Evolutionary conservation across 139 green algal genomes (phyloP).

Genomic region (Mychonastes homosphaera): DNA sequence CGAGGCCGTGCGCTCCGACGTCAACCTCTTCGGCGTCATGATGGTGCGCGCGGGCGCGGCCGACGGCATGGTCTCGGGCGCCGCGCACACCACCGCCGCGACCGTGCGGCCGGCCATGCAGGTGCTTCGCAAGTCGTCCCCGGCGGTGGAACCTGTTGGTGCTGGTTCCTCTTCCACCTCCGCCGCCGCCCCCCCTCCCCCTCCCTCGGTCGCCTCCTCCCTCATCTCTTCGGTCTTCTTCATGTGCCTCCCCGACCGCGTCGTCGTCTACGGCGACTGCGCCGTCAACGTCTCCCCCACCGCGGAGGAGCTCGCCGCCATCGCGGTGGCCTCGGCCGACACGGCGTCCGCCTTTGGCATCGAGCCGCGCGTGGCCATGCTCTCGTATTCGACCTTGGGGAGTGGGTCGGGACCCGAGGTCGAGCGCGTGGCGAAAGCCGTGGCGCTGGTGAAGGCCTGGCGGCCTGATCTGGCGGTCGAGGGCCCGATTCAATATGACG

Average conservation of each 20-base stretch:
- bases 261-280: conserved; percentile 85
- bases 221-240: conserved; percentile 84
- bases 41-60: conserved; percentile 67
- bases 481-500: conserved; percentile 78
- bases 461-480: conserved; percentile 62
- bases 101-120: conserved; percentile 83
- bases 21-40: conserved; percentile 64
- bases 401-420: conserved; percentile 58
- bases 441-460: conserved; percentile 36
- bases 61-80: conserved; percentile 81
- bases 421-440: conserved; percentile 67
- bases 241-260: conserved; percentile 84
- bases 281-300: conserved; percentile 77
- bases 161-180: background rate
- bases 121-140: conserved; percentile 22
- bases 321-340: conserved; percentile 60
- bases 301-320: conserved; percentile 60
- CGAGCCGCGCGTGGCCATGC: conserved; percentile 75
- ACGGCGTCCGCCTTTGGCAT: conserved; percentile 80
- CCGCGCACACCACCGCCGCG: conserved; percentile 76
- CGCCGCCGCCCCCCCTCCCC: background rate
- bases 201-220: conserved; percentile 2
- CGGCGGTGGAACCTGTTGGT: background rate
- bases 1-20: conserved; percentile 45
- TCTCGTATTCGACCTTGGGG: conserved; percentile 75